These are phyloP conservation scores for Sclerotiophoma versabilis DNA, from an alignment of 2,329 filamentous ascomycete species.

Conservation along the genomic window DNA sequence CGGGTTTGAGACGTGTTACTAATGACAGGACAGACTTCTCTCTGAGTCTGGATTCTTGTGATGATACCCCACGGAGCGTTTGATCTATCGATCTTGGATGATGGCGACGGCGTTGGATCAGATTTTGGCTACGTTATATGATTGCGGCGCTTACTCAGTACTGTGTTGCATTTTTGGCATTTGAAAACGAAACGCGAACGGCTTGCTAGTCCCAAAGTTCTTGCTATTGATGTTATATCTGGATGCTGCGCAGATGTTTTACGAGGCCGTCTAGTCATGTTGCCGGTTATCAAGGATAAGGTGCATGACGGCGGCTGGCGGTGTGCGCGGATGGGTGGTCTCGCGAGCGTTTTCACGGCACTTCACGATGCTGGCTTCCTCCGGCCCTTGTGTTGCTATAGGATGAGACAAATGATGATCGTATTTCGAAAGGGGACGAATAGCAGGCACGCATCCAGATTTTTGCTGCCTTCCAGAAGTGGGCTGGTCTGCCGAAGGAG, in stretches of 20 bases:
- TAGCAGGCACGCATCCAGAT: slow-evolving; percentile 1
- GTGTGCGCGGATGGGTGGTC: background rate
- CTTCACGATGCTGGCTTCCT: background rate
- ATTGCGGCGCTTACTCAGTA: slow-evolving; percentile 5
- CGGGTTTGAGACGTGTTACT: slow-evolving; percentile 5
- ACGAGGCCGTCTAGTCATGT: background rate
- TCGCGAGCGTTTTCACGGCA: background rate
- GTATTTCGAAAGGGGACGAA: background rate
- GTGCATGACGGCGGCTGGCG: background rate
- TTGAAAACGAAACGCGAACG: slow-evolving; percentile 9
- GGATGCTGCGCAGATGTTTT: background rate
- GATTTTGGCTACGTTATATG: slow-evolving; percentile 12
- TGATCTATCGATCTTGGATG: slow-evolving; percentile 24
- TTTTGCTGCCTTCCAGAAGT: slow-evolving; percentile 2
- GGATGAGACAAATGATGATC: background rate
- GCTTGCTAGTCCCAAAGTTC: background rate
- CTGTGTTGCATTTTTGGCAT: slow-evolving; percentile 16
- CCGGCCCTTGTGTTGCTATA: slow-evolving; percentile 3
- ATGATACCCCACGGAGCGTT: slow-evolving; percentile 50
- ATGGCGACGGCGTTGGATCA: slow-evolving; percentile 19
- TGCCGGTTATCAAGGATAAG: background rate
- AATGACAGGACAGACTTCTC: slow-evolving; percentile 52
- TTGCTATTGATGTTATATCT: background rate
- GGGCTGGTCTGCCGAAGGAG: background rate
- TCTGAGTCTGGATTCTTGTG: slow-evolving; percentile 64